phyloP scores from a whole-genome alignment of 495 filamentous ascomycete genomes.

The Mytilinidion resinicola region DNA sequence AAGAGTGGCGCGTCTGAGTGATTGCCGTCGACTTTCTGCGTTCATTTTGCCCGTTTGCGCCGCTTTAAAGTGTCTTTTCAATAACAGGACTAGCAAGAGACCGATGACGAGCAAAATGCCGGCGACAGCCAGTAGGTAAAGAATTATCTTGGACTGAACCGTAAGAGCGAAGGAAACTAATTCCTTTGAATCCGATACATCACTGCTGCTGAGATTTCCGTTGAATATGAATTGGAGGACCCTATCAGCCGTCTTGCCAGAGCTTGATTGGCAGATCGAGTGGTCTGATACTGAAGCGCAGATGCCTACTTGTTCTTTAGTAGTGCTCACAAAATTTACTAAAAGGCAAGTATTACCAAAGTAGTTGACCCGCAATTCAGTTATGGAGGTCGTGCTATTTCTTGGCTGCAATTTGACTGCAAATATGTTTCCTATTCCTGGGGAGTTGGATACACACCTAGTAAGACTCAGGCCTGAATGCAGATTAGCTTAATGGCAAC shows the following conservation, averaged over 20 bases:
- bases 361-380: neutral
- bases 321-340: neutral
- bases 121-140: neutral
- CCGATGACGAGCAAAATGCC: constrained; percentile 1
- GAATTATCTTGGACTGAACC: constrained; percentile 3
- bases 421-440: neutral
- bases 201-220: neutral
- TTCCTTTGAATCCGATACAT: neutral
- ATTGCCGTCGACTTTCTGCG: neutral
- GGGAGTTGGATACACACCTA: neutral
- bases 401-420: neutral
- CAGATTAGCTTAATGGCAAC: neutral
- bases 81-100: neutral
- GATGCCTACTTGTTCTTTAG: neutral
- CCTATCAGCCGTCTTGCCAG: neutral
- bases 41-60: neutral
- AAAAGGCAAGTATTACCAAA: neutral
- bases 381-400: neutral
- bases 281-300: neutral
- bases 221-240: neutral
- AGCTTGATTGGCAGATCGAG: neutral
- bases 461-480: neutral
- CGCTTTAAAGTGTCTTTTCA: constrained; percentile 8
- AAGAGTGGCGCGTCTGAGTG: constrained; percentile 4
- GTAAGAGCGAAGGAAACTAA: constrained; percentile 3